Conservation (phyloP, 2,329 filamentous ascomycete genomes). For the Davidsoniella australis region DNA sequence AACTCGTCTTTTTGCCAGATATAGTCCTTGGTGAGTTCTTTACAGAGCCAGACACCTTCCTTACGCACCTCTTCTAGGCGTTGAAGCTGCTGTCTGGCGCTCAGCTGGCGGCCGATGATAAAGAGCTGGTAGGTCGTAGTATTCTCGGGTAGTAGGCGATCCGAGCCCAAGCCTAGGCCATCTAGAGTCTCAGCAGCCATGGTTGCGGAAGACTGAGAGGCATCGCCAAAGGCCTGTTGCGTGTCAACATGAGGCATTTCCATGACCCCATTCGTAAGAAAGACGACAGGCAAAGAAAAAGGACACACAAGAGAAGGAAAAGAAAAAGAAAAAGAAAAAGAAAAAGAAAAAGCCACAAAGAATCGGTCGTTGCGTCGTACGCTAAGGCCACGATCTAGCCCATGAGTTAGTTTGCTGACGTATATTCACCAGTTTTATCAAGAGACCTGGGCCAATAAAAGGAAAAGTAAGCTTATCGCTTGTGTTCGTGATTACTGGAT, state of each 20-base stretch:
- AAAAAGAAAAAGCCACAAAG: not conserved
- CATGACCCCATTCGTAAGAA: not conserved
- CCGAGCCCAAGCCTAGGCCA: not conserved
- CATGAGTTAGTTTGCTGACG: too few species aligned
- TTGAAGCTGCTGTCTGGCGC: slow-evolving; percentile 39
- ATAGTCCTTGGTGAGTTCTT: slow-evolving; percentile 57
- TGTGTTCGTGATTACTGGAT: too few species aligned
- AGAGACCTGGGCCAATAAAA: too few species aligned
- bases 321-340: not conserved
- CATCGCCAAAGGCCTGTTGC: not conserved
- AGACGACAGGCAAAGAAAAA: not conserved
- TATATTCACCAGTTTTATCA: too few species aligned
- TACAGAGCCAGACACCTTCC: slow-evolving; percentile 43
- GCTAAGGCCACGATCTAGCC: too few species aligned
- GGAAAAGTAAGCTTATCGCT: too few species aligned
- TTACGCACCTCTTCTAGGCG: slow-evolving; percentile 58
- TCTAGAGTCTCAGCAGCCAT: not conserved
- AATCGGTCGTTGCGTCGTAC: not conserved
- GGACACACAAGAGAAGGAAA: too few species aligned
- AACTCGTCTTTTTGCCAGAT: slow-evolving; percentile 91
- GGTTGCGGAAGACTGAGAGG: not conserved
- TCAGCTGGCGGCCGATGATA: slow-evolving; percentile 39
- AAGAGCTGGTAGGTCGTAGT: slow-evolving; percentile 74
- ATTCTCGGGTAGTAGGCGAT: slow-evolving; percentile 49
- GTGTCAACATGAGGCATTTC: not conserved